phyloP scores from a whole-genome alignment of 306 rosid genomes.

The Herpetospermum pedunculosum region DNA sequence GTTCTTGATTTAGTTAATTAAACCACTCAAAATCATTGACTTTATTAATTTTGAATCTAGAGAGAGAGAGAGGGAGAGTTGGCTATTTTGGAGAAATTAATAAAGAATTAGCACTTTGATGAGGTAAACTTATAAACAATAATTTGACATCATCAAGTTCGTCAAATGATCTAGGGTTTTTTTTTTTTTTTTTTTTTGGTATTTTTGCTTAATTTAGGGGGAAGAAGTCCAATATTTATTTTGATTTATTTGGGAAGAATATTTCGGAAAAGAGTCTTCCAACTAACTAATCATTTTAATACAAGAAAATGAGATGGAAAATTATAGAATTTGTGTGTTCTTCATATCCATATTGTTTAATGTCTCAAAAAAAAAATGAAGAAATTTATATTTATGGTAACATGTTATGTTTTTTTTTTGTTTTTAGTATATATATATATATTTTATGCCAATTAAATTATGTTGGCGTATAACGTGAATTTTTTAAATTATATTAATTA shows the following conservation, averaged over 20 bases:
- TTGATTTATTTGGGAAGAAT: background rate
- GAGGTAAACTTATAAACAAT: background rate
- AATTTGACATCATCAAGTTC: slow-evolving; percentile 6
- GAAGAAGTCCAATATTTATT: background rate
- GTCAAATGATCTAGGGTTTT: background rate
- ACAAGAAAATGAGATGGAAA: background rate
- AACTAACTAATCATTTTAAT: background rate
- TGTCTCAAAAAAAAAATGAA: background rate
- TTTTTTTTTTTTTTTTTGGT: background rate
- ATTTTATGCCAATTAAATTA: too few species aligned
- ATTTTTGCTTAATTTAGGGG: background rate
- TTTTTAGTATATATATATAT: too few species aligned
- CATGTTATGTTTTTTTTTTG: background rate
- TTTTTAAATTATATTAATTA: too few species aligned
- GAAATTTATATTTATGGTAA: background rate
- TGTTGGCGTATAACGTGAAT: too few species aligned
- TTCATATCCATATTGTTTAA: background rate
- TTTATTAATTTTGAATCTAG: background rate
- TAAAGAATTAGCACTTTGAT: background rate
- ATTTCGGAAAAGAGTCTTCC: background rate
- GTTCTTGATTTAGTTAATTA: background rate
- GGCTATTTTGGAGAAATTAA: background rate
- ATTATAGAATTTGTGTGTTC: background rate
- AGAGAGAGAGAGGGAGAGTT: background rate
- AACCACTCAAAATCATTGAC: background rate